Base-by-base conservation (phyloP, 495 filamentous ascomycete genomes). In the Aspergillus hancockii region DNA sequence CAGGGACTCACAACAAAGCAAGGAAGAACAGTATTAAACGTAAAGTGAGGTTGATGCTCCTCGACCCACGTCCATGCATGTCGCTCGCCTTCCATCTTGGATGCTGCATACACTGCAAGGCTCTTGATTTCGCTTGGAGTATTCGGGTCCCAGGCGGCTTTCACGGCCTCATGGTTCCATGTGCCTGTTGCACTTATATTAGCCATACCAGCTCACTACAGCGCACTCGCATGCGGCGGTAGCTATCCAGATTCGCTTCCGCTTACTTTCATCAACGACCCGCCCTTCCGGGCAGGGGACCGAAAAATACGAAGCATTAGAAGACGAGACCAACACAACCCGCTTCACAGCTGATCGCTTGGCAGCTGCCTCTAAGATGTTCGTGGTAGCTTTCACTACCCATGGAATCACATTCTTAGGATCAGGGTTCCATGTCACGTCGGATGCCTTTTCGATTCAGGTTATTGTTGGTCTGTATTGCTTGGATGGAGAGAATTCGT, bases 241-340 rank as follows among this genome's bases (percentile, higher is more conserved):
- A 28, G 25, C 25, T 28, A 28, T 28, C 25, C 3, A 3, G 25
- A 3, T 28, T 3, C 25, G 3, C 25, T 28, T 28, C 25, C 25
- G 25, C 10, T 12, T 22, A 51, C 49, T 51, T 13, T 22, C 16
- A 31, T 51, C 34, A 0, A 13, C 3, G 52, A 28, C 25, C 25
- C 36, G 4, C 1, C 34, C 21, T 3, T 45, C n/a, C 1, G 3
- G 34, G 34, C 13, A 12, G 2, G 34, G 34, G 12, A 36, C 19
- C 31, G 14, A 5, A 14, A 14, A 8, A 38, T 8, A 38, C 5
- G 28, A 51, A 21, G 64, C 13, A 76, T 71, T 0, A 1, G 75
- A 79, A 0, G 80, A 85, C n/a, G 79, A 83, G 1, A 78, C 82
- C 54, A 75, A 71, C 3, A 87, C 84, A 40, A 86, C 70, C 2